These are phyloP conservation scores for Cicer judaicum DNA, from an alignment of 306 rosid genomes.

Conservation along the genomic window DNA sequence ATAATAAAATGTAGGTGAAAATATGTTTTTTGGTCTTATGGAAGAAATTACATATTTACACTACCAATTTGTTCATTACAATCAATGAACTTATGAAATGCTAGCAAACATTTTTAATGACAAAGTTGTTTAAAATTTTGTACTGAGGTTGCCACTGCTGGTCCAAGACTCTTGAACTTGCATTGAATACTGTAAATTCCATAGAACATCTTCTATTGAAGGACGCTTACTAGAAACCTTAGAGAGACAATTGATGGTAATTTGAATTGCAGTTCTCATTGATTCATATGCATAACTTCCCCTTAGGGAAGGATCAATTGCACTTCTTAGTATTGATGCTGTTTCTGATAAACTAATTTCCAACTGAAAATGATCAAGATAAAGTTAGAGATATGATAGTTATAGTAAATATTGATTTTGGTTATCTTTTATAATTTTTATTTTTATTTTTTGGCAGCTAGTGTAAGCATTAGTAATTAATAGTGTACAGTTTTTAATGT, in stretches of 20 bases:
- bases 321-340: conserved; percentile 50
- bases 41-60: conserved; percentile 39
- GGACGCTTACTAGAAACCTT: conserved; percentile 73
- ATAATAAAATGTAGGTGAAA: conserved; percentile 33
- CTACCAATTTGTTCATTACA: conserved; percentile 39
- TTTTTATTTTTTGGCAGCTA: too few species aligned
- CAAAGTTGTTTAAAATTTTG: conserved; percentile 40
- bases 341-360: conserved; percentile 74
- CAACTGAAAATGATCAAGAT: conserved; percentile 54
- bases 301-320: conserved; percentile 61
- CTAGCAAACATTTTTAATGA: conserved; percentile 22
- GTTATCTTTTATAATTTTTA: too few species aligned
- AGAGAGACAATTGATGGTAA: conserved; percentile 73
- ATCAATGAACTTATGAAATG: conserved; percentile 36
- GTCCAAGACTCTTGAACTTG: conserved; percentile 98
- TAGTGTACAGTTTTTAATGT: too few species aligned
- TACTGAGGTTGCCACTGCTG: conserved; percentile 88
- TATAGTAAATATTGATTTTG: too few species aligned
- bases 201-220: conserved; percentile 85
- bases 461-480: too few species aligned
- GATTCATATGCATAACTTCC: conserved; percentile 89
- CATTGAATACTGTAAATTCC: conserved; percentile 92
- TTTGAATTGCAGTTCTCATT: conserved; percentile 71
- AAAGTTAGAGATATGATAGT: not conserved
- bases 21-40: conserved; percentile 4